Conservation (phyloP, 169 alveolate species). For the Plasmodium sp. region DNA sequence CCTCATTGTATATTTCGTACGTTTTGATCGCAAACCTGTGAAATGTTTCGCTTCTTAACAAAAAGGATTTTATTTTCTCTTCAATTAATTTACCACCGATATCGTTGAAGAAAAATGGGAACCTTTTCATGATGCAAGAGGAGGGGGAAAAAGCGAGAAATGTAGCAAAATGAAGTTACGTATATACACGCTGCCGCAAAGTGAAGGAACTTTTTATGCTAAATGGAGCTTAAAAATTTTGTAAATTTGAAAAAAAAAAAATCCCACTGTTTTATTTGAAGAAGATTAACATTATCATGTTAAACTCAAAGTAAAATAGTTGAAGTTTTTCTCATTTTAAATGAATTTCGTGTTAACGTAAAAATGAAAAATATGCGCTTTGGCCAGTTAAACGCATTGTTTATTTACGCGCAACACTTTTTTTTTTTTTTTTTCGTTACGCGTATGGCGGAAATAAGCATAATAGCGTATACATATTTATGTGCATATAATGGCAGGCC, state of each 20-base stretch:
- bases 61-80: conserved; percentile 57
- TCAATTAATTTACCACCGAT: conserved; percentile 74
- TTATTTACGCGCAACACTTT: not conserved
- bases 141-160: conserved; percentile 3
- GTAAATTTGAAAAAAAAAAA: conserved; percentile 36
- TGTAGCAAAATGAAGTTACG: conserved; percentile 28
- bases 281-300: not conserved
- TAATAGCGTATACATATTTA: no score
- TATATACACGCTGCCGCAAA: conserved; percentile 6
- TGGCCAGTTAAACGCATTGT: not conserved
- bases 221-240: not conserved
- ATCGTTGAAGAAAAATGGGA: conserved; percentile 71
- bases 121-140: conserved; percentile 68
- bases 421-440: not conserved
- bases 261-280: conserved; percentile 27
- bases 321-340: not conserved
- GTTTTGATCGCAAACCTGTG: conserved; percentile 68
- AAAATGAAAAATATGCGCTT: not conserved
- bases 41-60: conserved; percentile 62
- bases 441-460: not conserved
- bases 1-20: conserved; percentile 51
- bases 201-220: conserved; percentile 30
- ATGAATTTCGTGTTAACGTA: not conserved
- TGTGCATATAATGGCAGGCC: not conserved
- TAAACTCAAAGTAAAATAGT: not conserved